Evolutionary conservation across 495 filamentous ascomycete species (phyloP).

Genomic region (Penicillium goetzii): DNA sequence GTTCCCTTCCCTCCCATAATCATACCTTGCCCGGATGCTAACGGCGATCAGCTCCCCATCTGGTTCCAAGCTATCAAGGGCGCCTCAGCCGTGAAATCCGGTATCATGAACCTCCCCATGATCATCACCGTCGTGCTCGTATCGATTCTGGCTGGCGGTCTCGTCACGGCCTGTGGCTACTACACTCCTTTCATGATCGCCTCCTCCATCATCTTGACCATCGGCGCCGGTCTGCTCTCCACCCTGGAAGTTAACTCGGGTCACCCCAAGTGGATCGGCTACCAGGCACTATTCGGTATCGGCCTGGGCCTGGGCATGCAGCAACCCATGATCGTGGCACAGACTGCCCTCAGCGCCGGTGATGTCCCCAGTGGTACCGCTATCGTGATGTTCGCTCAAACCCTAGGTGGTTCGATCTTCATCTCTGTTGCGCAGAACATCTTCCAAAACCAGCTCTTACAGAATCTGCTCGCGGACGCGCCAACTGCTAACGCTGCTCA

Average conservation of each 20-base stretch:
- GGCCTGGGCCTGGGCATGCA: conserved; percentile 74
- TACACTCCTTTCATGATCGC: conserved; percentile 75
- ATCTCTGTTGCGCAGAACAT: conserved; percentile 77
- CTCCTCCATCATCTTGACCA: conserved; percentile 58
- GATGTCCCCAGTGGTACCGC: conserved; percentile 72
- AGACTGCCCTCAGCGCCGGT: conserved; percentile 62
- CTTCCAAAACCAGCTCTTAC: conserved; percentile 70
- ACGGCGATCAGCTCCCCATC: conserved; percentile 67
- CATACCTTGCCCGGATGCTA: conserved; percentile 7
- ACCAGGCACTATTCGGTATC: conserved; percentile 69
- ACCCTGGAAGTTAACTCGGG: conserved; percentile 62
- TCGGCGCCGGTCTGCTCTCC: conserved; percentile 72
- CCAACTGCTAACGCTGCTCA: conserved; percentile 53
- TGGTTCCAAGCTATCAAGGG: conserved; percentile 89
- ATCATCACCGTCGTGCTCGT: conserved; percentile 65
- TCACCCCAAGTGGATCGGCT: conserved; percentile 73
- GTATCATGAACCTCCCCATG: conserved; percentile 77
- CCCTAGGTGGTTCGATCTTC: conserved; percentile 72
- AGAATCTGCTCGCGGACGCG: conserved; percentile 53
- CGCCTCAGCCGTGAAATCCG: conserved; percentile 67
- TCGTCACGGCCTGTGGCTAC: conserved; percentile 68
- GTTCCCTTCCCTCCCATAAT: conserved; percentile 6
- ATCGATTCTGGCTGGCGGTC: conserved; percentile 62
- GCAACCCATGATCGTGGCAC: conserved; percentile 66
- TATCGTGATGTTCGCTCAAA: conserved; percentile 70